A percentile compares a stretch with the other conserved stretches of the same genome.
Conservation (phyloP, 2,329 filamentous ascomycete species). For the Sporothrix sp. region DNA sequence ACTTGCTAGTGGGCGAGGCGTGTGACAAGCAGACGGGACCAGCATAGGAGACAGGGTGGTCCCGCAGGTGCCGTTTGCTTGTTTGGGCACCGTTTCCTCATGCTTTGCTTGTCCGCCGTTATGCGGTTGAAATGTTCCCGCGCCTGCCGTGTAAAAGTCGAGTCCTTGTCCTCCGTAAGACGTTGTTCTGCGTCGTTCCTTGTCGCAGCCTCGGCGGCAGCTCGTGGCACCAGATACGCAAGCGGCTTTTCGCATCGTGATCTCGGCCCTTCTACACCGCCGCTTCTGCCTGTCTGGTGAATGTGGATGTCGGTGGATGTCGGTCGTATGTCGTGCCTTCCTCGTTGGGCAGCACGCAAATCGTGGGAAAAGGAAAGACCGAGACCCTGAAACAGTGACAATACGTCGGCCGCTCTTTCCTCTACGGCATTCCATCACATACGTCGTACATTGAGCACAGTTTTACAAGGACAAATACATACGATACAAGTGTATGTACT, state of each 20-base stretch:
- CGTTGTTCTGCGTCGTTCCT: no score
- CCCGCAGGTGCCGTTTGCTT: slow-evolving; percentile 1
- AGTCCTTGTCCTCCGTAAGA: no score
- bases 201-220: no score
- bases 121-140: no score
- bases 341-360: neutral
- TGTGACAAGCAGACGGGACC: neutral
- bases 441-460: neutral
- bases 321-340: neutral
- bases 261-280: slow-evolving; percentile 7
- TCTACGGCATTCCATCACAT: neutral
- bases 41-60: neutral
- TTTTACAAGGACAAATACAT: no score
- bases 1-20: slow-evolving; percentile 5
- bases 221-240: no score
- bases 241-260: neutral
- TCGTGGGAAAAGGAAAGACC: no score
- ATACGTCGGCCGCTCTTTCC: no score
- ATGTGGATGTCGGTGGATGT: no score
- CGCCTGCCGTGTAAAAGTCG: no score
- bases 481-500: no score
- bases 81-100: neutral
- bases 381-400: no score
- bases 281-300: slow-evolving; percentile 1
- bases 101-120: neutral